Evolutionary conservation across 495 filamentous ascomycete genomes (phyloP).

Genomic region (Antarctomyces pellizariae): DNA sequence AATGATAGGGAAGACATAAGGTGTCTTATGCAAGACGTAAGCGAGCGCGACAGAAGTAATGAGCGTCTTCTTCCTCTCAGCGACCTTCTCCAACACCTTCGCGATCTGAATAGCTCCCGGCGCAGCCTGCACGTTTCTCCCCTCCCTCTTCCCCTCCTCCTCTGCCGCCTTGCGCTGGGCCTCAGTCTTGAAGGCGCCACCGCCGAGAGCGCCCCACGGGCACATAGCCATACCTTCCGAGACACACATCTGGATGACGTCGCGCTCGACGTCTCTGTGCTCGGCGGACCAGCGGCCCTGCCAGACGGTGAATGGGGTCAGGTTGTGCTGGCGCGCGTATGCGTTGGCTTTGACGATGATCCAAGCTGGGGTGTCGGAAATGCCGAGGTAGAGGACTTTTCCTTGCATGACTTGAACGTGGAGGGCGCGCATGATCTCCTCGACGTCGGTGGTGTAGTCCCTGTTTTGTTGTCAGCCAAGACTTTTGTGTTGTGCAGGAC

Average conservation of each 20-base stretch:
- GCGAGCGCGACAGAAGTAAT: conserved; percentile 42
- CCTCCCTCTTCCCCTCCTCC: conserved; percentile 5
- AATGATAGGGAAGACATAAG: conserved; percentile 56
- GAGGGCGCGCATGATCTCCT: conserved; percentile 46
- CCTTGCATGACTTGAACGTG: conserved; percentile 32
- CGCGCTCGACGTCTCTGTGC: conserved; percentile 41
- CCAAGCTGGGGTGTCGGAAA: conserved; percentile 50
- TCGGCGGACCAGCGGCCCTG: conserved; percentile 40
- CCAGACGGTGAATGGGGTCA: conserved; percentile 41
- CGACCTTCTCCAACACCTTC: conserved; percentile 31
- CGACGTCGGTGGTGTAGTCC: conserved; percentile 23
- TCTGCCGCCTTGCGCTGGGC: conserved; percentile 15
- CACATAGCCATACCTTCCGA: conserved; percentile 46
- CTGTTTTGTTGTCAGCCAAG: neutral
- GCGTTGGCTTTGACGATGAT: conserved; percentile 41
- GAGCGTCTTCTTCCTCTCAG: conserved; percentile 23
- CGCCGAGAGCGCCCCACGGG: conserved; percentile 39
- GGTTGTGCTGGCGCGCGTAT: conserved; percentile 39
- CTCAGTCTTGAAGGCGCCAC: conserved; percentile 36
- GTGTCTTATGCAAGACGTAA: conserved; percentile 49
- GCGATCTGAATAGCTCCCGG: conserved; percentile 25
- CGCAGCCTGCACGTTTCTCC: conserved; percentile 2
- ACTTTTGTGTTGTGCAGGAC: conserved; percentile 4
- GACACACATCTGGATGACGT: conserved; percentile 41
- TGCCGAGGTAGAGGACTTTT: conserved; percentile 48